Evolutionary conservation across 306 rosid genomes (phyloP), one percentile per base, ranked within the genome.

Genomic region (Prunus dulcis): DNA sequence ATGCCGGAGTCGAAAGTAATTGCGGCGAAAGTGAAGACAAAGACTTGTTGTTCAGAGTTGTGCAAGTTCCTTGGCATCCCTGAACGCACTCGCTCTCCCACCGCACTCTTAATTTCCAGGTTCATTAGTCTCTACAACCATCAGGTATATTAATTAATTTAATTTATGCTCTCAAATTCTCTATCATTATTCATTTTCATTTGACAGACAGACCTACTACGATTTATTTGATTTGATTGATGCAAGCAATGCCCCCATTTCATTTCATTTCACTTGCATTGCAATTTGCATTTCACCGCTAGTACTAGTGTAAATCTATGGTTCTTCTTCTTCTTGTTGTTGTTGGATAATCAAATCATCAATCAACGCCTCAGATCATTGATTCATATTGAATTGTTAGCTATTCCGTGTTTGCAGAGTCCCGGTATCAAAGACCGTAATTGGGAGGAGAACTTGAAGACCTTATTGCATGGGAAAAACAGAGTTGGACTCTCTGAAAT

Each of bases 381-480:
- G 8, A 34, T 34, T 58, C 43, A 38, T 38, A 1, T 38, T 38
- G 9, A 38, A 7, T 38, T 38, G 43, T 38, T 38, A 38, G 43
- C 43, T 6, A 51, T 74, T 75, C 7, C 49, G 25, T 62, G 6
- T 9, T 46, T 73, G 87, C 88, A 88, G 92, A 86, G 88, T 81
- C 96, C 93, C 50, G 91, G 93, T 51, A 85, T 88, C 22, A 83
- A 82, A 67, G 89, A 90, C 78, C 74, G 78, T 75, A 75, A 78
- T 38, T 87, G 87, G 96, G 91, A 88, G 84, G 88, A 82, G 83
- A 88, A 86, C 81, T 77, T 90, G 82, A 85, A 85, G 45, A 76
- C 84, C 0, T 62, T 87, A 46, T 63, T 90, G 67, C 89, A 87
- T 30, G 87, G 93, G 14, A 90, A 85, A 69, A 84, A 13, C 20